Base-by-base conservation (phyloP, 257 asterid species). In the Buddleja alternifolia region DNA sequence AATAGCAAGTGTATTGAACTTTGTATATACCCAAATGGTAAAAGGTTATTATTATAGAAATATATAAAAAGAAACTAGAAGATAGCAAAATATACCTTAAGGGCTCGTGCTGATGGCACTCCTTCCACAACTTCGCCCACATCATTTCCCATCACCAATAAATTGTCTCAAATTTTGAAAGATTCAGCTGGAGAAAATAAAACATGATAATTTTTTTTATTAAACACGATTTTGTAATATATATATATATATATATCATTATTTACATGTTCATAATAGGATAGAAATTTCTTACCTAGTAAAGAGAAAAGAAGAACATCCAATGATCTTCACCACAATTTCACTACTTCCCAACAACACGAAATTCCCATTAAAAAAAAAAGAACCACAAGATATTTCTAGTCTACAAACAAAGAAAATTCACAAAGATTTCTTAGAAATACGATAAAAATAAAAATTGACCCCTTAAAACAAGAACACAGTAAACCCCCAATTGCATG, bases 101-200 rank as follows among this genome's bases (percentile, higher is more conserved):
- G 73, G 60, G 73, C 75, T 73, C 55, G 75, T 53, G 81, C 77
- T 66, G 83, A 75, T 46, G 84, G 88, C 60, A 78, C 74, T 8
- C 72, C 84, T 67, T 81, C 92, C 55, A 58, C 48, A 68, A 29
- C 79, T 64, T 77, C 87, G 12, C 59, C 70, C 58, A 70, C 78
- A 71, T 80, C 84, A 74, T 75, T 84, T 73, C 90, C 90, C 97
- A 92, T 92, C 12, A 71, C 79, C 52, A 66, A 70, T 57, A 7
- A 61, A 66, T 53, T 12, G 69, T 54, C 77, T 47, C 61, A 16
- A 46, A 61, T 62, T 29, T 34, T 41, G 45, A 68, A 67, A 50
- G 60, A 57, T 25, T 29, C 47, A 25, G 68, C 81, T 77, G 78
- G 67, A 20, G 45, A 53, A 70, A 51, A 21, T 25, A 54, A 56